phyloP scores from a whole-genome alignment of 371 early-diverging fungal genomes.

The Conidiobolus incongruus region DNA sequence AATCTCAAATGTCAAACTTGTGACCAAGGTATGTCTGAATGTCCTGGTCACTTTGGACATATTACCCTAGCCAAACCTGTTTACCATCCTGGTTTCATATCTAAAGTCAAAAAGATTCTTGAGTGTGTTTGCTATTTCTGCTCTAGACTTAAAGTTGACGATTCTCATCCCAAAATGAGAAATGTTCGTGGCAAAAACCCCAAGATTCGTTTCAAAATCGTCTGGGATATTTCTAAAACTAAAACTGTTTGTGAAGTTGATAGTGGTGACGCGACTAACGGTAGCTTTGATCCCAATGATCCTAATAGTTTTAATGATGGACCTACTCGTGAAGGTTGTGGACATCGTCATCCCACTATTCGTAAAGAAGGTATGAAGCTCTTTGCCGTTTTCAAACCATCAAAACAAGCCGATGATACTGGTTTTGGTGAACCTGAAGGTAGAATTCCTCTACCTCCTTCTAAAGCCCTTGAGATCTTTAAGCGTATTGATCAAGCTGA shows the following conservation, averaged over 20 bases:
- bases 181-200: slow-evolving; percentile 21
- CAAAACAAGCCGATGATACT: slow-evolving; percentile 15
- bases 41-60: slow-evolving; percentile 99
- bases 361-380: slow-evolving; percentile 81
- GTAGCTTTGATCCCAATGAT: slow-evolving; percentile 10
- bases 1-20: slow-evolving; percentile 97
- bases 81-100: slow-evolving; percentile 73
- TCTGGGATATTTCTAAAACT: slow-evolving; percentile 84
- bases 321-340: slow-evolving; percentile 36
- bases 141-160: slow-evolving; percentile 85
- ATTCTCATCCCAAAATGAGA: slow-evolving; percentile 16
- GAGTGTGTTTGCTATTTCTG: slow-evolving; percentile 98
- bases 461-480: slow-evolving; percentile 69
- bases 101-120: slow-evolving; percentile 90
- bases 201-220: slow-evolving; percentile 52
- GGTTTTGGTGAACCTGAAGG: too few species aligned
- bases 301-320: slow-evolving; percentile 6
- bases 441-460: slow-evolving; percentile 54
- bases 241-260: slow-evolving; percentile 77
- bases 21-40: slow-evolving; percentile 86
- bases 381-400: slow-evolving; percentile 37
- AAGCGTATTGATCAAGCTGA: slow-evolving; percentile 86
- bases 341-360: slow-evolving; percentile 76
- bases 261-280: slow-evolving; percentile 24
- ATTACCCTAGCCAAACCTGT: slow-evolving; percentile 98